A percentile compares a stretch with the other conserved stretches of the same genome.
These are phyloP conservation scores for Boechera stricta DNA, from an alignment of 345 rosid genomes.

Conservation along the genomic window DNA sequence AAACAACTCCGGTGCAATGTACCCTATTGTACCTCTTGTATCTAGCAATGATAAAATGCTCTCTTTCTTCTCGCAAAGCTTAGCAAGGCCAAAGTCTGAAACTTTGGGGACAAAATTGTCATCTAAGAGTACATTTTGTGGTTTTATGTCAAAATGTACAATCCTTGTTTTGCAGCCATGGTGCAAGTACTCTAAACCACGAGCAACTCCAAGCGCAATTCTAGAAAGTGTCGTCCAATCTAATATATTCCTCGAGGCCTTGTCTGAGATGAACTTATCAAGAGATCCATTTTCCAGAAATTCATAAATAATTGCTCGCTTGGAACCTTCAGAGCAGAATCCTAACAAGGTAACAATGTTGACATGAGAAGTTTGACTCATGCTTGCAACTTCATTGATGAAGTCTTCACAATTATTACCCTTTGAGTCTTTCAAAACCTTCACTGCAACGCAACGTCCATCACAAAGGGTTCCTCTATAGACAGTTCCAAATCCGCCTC, in stretches of 20 bases:
- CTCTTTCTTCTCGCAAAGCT: constrained; percentile 44
- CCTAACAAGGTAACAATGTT: constrained; percentile 52
- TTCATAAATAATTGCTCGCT: constrained; percentile 48
- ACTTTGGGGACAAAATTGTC: constrained; percentile 48
- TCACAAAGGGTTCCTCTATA: constrained; percentile 1
- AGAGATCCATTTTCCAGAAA: constrained; percentile 51
- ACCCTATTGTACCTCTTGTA: constrained; percentile 52
- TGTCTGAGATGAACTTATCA: constrained; percentile 34
- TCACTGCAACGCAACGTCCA: constrained; percentile 31
- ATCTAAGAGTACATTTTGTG: constrained; percentile 52
- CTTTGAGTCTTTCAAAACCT: constrained; percentile 32
- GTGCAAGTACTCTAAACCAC: constrained; percentile 58
- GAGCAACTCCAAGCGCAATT: constrained; percentile 47
- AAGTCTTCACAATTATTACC: constrained; percentile 48
- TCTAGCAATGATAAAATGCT: constrained; percentile 42
- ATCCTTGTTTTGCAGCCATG: constrained; percentile 55
- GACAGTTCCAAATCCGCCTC: constrained; percentile 14
- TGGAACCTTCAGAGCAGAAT: constrained; percentile 46
- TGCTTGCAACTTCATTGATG: constrained; percentile 55
- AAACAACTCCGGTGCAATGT: constrained; percentile 46
- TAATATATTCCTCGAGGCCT: neutral
- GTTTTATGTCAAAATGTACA: constrained; percentile 58
- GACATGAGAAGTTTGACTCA: constrained; percentile 53
- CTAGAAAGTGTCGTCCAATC: constrained; percentile 28
- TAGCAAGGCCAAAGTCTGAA: constrained; percentile 57